Percentiles rank a stretch among this genome's conserved stretches.
Conservation (phyloP, 2,329 filamentous ascomycete genomes). For the Tolypocladium endophyticum region DNA sequence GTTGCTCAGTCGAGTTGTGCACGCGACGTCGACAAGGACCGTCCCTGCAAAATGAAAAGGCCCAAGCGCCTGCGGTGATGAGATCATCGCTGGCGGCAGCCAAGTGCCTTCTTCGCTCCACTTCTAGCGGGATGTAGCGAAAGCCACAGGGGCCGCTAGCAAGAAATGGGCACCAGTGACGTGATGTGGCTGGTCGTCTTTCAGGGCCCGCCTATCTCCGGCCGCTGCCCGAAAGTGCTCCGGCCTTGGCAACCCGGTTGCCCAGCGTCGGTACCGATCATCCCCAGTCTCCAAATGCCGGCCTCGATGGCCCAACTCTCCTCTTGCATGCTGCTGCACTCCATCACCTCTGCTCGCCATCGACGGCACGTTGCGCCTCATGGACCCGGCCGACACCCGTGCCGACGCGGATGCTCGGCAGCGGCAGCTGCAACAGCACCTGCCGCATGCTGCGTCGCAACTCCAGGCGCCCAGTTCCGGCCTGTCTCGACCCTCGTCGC, state of each 20-base stretch:
- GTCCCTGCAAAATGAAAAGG: no score
- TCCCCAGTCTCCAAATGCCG: neutral
- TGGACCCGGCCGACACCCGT: neutral
- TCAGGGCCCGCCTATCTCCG: neutral
- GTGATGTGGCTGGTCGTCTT: neutral
- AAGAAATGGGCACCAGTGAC: neutral
- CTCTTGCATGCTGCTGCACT: neutral
- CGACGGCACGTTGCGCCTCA: neutral
- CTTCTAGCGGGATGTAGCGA: neutral
- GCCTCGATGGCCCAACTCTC: neutral
- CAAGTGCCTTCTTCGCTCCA: neutral
- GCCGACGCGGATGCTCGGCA: neutral
- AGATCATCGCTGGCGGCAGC: neutral
- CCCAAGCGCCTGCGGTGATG: neutral
- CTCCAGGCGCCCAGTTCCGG: neutral
- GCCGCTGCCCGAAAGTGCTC: neutral
- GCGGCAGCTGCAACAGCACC: neutral
- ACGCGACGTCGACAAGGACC: neutral
- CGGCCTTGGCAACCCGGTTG: no score
- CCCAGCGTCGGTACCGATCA: neutral
- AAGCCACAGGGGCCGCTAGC: neutral
- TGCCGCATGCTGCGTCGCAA: neutral
- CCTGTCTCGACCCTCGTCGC: neutral
- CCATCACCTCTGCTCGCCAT: neutral
- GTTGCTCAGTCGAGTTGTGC: neutral